Evolutionary conservation across 2,329 filamentous ascomycete genomes (phyloP).

Genomic region (Raffaelea albimanens): DNA sequence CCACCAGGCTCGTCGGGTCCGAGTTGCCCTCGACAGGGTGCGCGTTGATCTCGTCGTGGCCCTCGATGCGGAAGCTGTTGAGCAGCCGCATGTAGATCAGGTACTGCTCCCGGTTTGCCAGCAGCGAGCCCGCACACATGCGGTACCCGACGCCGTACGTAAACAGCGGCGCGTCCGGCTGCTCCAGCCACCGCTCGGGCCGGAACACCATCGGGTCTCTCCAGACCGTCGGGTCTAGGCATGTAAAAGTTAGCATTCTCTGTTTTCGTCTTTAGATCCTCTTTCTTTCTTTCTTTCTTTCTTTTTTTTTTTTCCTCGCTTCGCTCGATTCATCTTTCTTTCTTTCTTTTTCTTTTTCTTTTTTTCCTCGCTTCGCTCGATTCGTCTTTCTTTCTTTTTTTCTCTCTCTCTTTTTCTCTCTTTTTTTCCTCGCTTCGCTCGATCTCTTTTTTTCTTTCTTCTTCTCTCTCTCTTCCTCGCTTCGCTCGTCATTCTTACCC

Average conservation of each 20-base stretch:
- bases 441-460: too few relatives aligned
- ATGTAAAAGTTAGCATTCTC: too few relatives aligned
- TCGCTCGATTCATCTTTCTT: too few relatives aligned
- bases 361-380: too few relatives aligned
- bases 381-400: too few relatives aligned
- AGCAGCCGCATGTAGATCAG: conserved; percentile 48
- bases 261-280: too few relatives aligned
- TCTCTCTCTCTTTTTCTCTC: too few relatives aligned
- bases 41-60: conserved; percentile 37
- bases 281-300: too few relatives aligned
- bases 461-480: neutral
- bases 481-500: neutral
- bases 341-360: too few relatives aligned
- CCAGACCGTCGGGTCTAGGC: conserved; percentile 29
- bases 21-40: conserved; percentile 1
- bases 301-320: too few relatives aligned
- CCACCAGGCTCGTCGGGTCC: neutral
- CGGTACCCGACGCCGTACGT: conserved; percentile 52
- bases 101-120: conserved; percentile 55
- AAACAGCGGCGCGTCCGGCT: conserved; percentile 47
- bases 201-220: conserved; percentile 51
- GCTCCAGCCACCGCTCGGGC: conserved; percentile 56
- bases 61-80: conserved; percentile 53
- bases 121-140: conserved; percentile 54
- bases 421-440: too few relatives aligned